Evolutionary conservation across 2,329 filamentous ascomycete genomes (phyloP), one percentile per base, ranked within the genome.

Genomic region (Pyrenophora teres): DNA sequence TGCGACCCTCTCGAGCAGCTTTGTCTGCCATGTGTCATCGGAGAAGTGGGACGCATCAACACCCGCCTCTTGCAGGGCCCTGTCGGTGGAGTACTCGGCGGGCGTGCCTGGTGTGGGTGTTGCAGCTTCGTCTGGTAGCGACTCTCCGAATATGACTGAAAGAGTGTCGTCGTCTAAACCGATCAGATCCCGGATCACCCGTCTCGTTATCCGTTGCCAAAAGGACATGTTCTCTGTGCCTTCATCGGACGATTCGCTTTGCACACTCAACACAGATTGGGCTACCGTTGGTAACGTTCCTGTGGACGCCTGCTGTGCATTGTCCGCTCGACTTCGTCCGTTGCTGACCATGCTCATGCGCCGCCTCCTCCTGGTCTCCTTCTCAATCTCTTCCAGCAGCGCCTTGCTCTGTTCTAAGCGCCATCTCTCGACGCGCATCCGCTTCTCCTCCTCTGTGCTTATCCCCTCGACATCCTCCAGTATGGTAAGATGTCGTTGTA

Each of bases 381-480:
- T 87, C 73, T 95, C 89, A 40, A 97, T 92, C 74, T 97, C 91
- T 49, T 96, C 89, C 30, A 97, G 73, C 23, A 99, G 78, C 9
- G 90, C 85, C 52, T 85, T 84, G 72, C 92, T 96, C 71, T 99
- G 92, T 67, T 97, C 93, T 67, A 95, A 76, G 49, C 92, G 84
- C 94, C 94, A 99, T 44, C 85, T 83, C 74, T 97, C 93, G 68
- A 99, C 96, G 54, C 93, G 84, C 63, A 87, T 85, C 69, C 87
- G 88, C 68, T 88, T 87, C 62, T 96, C 91, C 35, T 83, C 78
- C 58, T 77, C 75, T 7, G 91, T 87, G 35, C 86, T 82, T 23
- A 80, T 75, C 38, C 78, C 72, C 16, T 77, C 72, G 39, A 74
- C 66, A 60, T 84, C 78, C 53, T 81, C 79, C 35, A 86, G 71